Conservation (phyloP, 169 alveolate genomes). For the Plasmodium knowlesi region DNA sequence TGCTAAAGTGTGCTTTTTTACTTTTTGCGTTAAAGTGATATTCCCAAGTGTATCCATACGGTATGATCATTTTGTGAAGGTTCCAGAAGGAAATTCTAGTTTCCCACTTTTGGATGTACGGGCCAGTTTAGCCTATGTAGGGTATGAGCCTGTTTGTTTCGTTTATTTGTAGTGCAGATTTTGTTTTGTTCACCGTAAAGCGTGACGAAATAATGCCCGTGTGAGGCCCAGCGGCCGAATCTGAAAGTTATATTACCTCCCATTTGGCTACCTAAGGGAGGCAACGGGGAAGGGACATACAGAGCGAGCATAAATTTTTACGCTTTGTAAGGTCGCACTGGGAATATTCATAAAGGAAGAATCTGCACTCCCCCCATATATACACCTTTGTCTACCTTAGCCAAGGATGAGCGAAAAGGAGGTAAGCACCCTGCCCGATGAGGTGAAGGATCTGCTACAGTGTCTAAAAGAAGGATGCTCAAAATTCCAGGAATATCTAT, state of each 20-base stretch:
- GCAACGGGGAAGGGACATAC: background rate
- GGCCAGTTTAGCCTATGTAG: background rate
- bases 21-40: background rate
- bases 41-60: background rate
- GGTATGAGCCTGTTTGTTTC: background rate
- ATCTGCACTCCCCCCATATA: background rate
- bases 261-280: background rate
- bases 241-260: background rate
- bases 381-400: background rate
- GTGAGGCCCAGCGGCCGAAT: background rate
- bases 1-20: background rate
- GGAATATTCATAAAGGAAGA: background rate
- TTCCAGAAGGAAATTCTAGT: background rate
- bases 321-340: background rate
- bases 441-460: constrained; percentile 18
- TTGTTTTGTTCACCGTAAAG: background rate
- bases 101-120: background rate
- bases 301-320: background rate
- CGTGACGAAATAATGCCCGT: background rate
- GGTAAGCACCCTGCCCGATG: background rate
- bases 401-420: background rate
- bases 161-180: too few species aligned
- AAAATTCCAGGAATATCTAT: constrained; percentile 24
- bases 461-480: constrained; percentile 27
- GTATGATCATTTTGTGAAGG: background rate